phyloP scores from a whole-genome alignment of 2,329 filamentous ascomycete species.

The Graphiopsis chlorocephala region DNA sequence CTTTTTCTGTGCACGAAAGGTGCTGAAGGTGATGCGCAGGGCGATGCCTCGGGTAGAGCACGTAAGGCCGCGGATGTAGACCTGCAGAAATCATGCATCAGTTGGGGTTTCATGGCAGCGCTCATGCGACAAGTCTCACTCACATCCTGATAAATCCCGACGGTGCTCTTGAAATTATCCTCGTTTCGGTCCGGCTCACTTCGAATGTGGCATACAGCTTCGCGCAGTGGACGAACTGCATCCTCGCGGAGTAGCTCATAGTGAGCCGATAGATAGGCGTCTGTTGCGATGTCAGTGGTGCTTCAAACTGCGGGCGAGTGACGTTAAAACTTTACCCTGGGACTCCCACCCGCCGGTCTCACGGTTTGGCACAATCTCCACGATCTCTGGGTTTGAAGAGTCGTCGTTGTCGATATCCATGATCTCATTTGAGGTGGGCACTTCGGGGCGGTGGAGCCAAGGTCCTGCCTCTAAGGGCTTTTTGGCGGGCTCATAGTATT shows the following conservation, averaged over 20 bases:
- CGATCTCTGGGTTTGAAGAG: constrained; percentile 12
- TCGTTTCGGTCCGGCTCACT: constrained; percentile 57
- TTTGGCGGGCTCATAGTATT: constrained; percentile 26
- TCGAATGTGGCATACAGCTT: constrained; percentile 60
- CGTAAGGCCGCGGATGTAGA: constrained; percentile 63
- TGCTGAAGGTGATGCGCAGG: constrained; percentile 68
- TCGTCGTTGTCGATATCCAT: constrained; percentile 28
- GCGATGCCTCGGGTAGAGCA: constrained; percentile 63
- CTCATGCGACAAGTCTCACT: constrained; percentile 18
- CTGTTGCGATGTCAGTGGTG: constrained; percentile 22
- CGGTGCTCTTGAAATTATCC: constrained; percentile 33
- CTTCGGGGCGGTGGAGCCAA: constrained; percentile 46
- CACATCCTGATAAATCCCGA: constrained; percentile 70
- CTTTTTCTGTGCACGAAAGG: constrained; percentile 59
- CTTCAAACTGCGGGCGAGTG: not conserved
- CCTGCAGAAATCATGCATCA: constrained; percentile 44
- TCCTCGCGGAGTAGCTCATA: constrained; percentile 77
- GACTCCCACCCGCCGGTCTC: constrained; percentile 57
- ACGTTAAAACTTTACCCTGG: constrained; percentile 36
- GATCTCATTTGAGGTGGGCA: constrained; percentile 56
- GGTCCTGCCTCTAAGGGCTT: constrained; percentile 21
- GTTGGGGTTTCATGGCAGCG: constrained; percentile 8
- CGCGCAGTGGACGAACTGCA: constrained; percentile 64
- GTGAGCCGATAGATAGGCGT: constrained; percentile 68
- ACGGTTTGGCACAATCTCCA: constrained; percentile 45